Percentiles rank a stretch among this genome's conserved stretches.
Evolutionary conservation across 2,329 filamentous ascomycete species (phyloP).

Genomic region (Colletotrichum gloeosporioides): DNA sequence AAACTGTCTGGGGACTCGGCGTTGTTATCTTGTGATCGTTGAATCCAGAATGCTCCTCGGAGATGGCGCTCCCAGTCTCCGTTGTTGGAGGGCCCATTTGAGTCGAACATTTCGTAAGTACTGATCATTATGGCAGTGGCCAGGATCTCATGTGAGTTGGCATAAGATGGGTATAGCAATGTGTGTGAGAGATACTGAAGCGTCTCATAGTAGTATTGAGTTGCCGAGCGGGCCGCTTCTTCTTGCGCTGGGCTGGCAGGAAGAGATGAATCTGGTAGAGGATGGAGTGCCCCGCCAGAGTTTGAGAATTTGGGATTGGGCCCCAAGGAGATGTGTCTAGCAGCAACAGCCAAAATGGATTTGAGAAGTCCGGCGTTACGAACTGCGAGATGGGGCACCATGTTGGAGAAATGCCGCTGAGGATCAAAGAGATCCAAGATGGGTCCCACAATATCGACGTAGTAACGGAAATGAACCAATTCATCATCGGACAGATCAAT

Average conservation of each 20-base stretch:
- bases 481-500: not conserved
- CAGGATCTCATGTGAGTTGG: conserved; percentile 60
- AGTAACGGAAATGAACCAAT: conserved; percentile 12
- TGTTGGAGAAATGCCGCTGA: conserved; percentile 17
- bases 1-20: conserved; percentile 58
- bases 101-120: conserved; percentile 68
- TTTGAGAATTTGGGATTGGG: not conserved
- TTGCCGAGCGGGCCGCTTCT: conserved; percentile 32
- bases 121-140: conserved; percentile 63
- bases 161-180: conserved; percentile 61
- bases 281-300: not conserved
- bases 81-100: conserved; percentile 34
- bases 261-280: not conserved
- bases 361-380: conserved; percentile 20
- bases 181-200: conserved; percentile 63
- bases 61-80: conserved; percentile 63
- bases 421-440: conserved; percentile 23
- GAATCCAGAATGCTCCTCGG: conserved; percentile 69
- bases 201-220: conserved; percentile 66
- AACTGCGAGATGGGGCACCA: conserved; percentile 20
- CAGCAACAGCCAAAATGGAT: conserved; percentile 19
- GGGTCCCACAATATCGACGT: conserved; percentile 16
- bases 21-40: conserved; percentile 63
- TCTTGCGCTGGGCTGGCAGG: not conserved
- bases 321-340: conserved; percentile 7